Evolutionary conservation across 1,284 basidiomycete genomes (phyloP), one percentile per base, ranked within the genome.

Genomic region (Apiotrichum laibachii): DNA sequence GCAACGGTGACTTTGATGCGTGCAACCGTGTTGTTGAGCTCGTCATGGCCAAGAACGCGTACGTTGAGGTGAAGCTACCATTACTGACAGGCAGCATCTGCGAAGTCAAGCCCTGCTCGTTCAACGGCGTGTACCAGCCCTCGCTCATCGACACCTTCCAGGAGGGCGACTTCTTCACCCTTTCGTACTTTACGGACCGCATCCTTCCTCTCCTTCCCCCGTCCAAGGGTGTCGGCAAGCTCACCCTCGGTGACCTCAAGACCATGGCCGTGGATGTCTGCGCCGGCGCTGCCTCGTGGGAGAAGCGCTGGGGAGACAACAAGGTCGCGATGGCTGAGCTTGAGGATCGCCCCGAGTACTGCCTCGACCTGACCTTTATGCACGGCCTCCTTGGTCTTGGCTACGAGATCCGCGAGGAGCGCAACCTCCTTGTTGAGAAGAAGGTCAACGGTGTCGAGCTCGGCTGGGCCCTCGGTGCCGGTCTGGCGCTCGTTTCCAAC

Each of bases 141-240:
- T 89, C 89, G n/a, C 82, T 98, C 33, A 82, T 90, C 65, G 89
- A 95, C 65, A 88, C 90, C 7, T 98, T 98, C 84, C 83, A 85
- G 5, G 76, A 81, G 21, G 90, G 90, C 63, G 86, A 86, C 70
- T 83, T 92, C 65, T 84, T 93, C 33, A 85, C 94, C 11, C 83
- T 97, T 1, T 97, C 94, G 33, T 99, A 98, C 83, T 98, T 99
- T 80, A 96, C 92, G 81, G 95, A 98, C 81, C 89, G 96, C 43
- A 82, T 96, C 61, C 80, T 83, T 43, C 95, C 93, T 0, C 85
- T 98, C 60, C 82, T 94, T 46, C 78, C 80, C 50, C 74, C 69
- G 15, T 72, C 53, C n/a, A 57, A 59, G 44, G 49, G 63, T 15
- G 51, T 50, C 31, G 53, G 68, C 22, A 68, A 69, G 12, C 78